Evolutionary conservation across 768 basidiomycete genomes (phyloP).

Genomic region (Suillus occidentalis): DNA sequence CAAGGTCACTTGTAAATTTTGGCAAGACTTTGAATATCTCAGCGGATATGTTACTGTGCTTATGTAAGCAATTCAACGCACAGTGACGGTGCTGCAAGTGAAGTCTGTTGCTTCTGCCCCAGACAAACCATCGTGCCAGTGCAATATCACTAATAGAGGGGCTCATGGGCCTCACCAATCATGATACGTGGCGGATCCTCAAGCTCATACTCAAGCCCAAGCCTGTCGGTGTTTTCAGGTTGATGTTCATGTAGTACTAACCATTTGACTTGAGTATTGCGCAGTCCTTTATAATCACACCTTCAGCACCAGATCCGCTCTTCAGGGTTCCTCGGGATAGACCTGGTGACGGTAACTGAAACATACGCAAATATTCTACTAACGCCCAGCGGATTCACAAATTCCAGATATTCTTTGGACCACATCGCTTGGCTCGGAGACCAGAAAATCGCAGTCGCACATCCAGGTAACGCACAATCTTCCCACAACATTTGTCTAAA

Average conservation of each 20-base stretch:
- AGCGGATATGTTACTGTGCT: too few species aligned
- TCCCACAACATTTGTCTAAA: too few species aligned
- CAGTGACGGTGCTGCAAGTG: too few species aligned
- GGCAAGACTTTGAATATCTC: too few species aligned
- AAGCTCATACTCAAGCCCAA: conserved; percentile 30
- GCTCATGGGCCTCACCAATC: too few species aligned
- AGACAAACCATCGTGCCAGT: too few species aligned
- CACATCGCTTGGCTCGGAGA: conserved; percentile 19
- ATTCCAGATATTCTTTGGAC: neutral
- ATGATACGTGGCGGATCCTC: conserved; percentile 14
- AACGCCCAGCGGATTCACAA: neutral
- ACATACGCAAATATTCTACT: conserved; percentile 7
- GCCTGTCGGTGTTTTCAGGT: conserved; percentile 21
- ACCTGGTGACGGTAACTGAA: conserved; percentile 11
- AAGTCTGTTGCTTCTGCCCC: too few species aligned
- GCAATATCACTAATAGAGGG: too few species aligned
- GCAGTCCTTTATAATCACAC: conserved; percentile 29
- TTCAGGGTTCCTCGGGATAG: conserved; percentile 27
- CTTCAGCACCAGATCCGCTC: conserved; percentile 24
- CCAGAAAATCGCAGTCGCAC: conserved; percentile 15
- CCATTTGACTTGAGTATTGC: neutral
- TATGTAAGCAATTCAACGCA: too few species aligned
- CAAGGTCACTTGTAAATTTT: too few species aligned
- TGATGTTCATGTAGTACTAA: neutral
- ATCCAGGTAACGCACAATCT: too few species aligned